These are phyloP conservation scores for Saccharomyces pastorianus DNA, from an alignment of 1,139 yeast species.

Conservation along the genomic window DNA sequence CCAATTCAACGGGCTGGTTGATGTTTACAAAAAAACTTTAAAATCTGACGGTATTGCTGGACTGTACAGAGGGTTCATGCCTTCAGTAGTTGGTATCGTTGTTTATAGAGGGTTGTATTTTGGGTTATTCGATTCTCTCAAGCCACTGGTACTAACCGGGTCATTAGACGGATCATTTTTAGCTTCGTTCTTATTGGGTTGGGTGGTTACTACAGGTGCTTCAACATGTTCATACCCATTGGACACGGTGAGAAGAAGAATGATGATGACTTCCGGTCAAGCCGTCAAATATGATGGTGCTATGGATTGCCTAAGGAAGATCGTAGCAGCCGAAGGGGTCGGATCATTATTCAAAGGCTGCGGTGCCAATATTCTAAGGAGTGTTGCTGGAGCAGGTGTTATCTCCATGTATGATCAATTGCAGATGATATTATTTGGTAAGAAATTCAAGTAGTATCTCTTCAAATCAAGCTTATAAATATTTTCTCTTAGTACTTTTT, in stretches of 20 bases:
- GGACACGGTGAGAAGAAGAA: slow-evolving; percentile 80
- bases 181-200: slow-evolving; percentile 70
- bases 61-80: slow-evolving; percentile 79
- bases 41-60: slow-evolving; percentile 74
- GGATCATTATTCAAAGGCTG: slow-evolving; percentile 73
- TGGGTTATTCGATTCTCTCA: slow-evolving; percentile 71
- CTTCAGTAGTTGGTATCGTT: slow-evolving; percentile 71
- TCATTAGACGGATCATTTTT: slow-evolving; percentile 61
- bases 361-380: slow-evolving; percentile 81
- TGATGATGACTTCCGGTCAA: slow-evolving; percentile 84
- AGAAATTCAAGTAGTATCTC: slow-evolving; percentile 47
- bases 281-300: slow-evolving; percentile 72
- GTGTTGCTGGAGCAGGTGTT: slow-evolving; percentile 85
- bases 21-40: slow-evolving; percentile 70
- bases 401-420: slow-evolving; percentile 72
- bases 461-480: too few relatives aligned
- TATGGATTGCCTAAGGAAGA: slow-evolving; percentile 61
- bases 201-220: slow-evolving; percentile 75
- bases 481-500: too few relatives aligned
- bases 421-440: slow-evolving; percentile 64
- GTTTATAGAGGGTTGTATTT: slow-evolving; percentile 82
- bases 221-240: slow-evolving; percentile 77
- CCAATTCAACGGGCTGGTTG: slow-evolving; percentile 70
- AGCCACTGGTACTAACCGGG: slow-evolving; percentile 68
- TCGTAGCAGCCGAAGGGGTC: slow-evolving; percentile 68